phyloP scores from a whole-genome alignment of 495 filamentous ascomycete species.

The Aspergillus nidulans region DNA sequence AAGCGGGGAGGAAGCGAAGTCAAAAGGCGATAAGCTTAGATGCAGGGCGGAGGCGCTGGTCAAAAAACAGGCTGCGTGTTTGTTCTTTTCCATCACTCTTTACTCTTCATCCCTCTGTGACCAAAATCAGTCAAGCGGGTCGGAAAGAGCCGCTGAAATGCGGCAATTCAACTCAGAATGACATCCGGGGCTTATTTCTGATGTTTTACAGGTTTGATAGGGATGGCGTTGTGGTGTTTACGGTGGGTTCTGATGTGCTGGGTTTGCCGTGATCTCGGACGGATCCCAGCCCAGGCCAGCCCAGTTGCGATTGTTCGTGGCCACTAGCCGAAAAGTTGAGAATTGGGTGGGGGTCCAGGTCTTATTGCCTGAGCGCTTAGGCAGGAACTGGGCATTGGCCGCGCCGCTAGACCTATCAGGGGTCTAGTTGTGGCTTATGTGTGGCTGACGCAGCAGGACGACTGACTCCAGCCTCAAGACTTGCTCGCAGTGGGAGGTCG shows the following conservation, averaged over 20 bases:
- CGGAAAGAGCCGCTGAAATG: not conserved
- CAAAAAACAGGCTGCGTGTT: slow-evolving; percentile 7
- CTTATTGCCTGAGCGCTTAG: slow-evolving; percentile 1
- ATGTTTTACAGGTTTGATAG: not conserved
- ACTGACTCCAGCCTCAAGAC: not conserved
- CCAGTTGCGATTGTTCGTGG: not conserved
- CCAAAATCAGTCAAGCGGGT: not conserved
- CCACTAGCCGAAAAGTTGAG: not conserved
- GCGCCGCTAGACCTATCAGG: slow-evolving; percentile 6
- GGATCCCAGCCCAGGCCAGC: not conserved
- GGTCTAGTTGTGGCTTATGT: slow-evolving; percentile 10
- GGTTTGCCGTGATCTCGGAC: slow-evolving; percentile 2
- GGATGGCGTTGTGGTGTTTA: not conserved
- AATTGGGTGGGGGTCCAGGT: not conserved
- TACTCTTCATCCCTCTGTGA: not conserved
- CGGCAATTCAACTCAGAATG: not conserved
- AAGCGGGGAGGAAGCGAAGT: slow-evolving; percentile 32
- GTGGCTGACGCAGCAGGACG: slow-evolving; percentile 5
- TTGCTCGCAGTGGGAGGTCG: slow-evolving; percentile 3
- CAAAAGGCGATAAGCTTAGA: slow-evolving; percentile 32
- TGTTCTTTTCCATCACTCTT: slow-evolving; percentile 3
- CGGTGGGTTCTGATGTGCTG: not conserved
- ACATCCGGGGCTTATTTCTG: not conserved
- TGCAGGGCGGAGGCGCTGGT: not conserved
- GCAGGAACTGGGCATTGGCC: slow-evolving; percentile 12